phyloP scores from a whole-genome alignment of 306 rosid genomes.

The Cyamopsis tetragonoloba region DNA sequence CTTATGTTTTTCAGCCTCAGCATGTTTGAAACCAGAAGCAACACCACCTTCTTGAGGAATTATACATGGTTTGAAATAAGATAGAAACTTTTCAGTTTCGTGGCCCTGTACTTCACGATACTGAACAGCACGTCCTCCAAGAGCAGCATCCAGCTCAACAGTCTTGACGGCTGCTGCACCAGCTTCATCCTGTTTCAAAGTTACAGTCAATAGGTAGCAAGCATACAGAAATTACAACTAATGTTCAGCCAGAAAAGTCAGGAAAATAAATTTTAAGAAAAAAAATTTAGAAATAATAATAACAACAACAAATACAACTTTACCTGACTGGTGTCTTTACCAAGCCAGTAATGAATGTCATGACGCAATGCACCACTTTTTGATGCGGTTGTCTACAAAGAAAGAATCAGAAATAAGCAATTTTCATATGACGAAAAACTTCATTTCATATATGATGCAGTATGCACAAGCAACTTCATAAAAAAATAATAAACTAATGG shows the following conservation, averaged over 20 bases:
- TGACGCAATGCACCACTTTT: constrained; percentile 82
- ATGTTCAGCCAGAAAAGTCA: not conserved
- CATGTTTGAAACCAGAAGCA: constrained; percentile 81
- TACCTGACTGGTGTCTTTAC: constrained; percentile 89
- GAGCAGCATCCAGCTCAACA: constrained; percentile 92
- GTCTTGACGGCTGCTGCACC: constrained; percentile 91
- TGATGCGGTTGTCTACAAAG: constrained; percentile 64
- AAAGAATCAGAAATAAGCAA: constrained; percentile 11
- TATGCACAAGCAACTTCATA: not conserved
- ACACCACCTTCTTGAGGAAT: constrained; percentile 91
- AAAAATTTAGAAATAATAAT: not conserved
- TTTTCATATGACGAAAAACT: not conserved
- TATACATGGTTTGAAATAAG: constrained; percentile 88
- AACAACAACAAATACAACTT: not conserved
- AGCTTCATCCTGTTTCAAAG: constrained; percentile 71
- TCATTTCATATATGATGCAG: not conserved
- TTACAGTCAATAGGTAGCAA: constrained; percentile 13
- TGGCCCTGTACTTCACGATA: constrained; percentile 94
- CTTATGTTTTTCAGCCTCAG: constrained; percentile 72
- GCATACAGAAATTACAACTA: constrained; percentile 3
- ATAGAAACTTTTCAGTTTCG: constrained; percentile 83
- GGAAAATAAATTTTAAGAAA: not conserved
- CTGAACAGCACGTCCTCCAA: constrained; percentile 96
- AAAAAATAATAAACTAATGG: not conserved
- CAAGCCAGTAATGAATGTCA: constrained; percentile 95